Evolutionary conservation across 768 basidiomycete genomes (phyloP), one percentile per base, ranked within the genome.

Genomic region (Gymnopilus dilepis): DNA sequence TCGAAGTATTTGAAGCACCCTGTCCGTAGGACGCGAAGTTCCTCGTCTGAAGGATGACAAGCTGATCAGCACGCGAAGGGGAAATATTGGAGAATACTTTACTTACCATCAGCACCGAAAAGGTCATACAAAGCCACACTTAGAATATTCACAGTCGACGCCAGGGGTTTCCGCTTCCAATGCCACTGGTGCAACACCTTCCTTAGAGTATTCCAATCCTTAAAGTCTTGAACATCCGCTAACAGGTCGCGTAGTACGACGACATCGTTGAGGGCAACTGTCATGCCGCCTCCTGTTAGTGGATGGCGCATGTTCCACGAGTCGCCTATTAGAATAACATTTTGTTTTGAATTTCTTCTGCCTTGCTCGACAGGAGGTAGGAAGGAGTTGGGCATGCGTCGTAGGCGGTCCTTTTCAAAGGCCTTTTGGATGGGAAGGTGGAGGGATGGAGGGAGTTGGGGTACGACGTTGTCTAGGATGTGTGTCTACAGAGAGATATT

Each of bases 291-390:
- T 5, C 97, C 97, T 0, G 97, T 99, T 21, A 99, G 82, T 1
- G 97, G 97, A 74, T 99, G 97, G 0, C 97, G 92, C 96, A 99
- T 99, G 72, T 99, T 99, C 91, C 94, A 97, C 2, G 97, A 88
- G 72, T 99, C 97, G 1, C 97, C 97, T 33, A 97, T 80, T 63
- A 99, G 86, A 60, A 99, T 77, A 9, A 86, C 87, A 24, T 94
- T 93, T 51, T 87, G 82, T 64, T 86, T 90, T 17, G 76, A 76
- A 9, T 80, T 77, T 0, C 72, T 64, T 21, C 67, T 63, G n/a
- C 79, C 80, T 70, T 97, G 96, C 61, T 87, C 79, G 2, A 89
- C 80, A 0, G 95, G 77, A 0, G 97, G 93, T 1, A 99, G 83
- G 80, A 92, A 97, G 0, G 93, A 91, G 73, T 98, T 99, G 31